Evolutionary conservation across 768 basidiomycete genomes (phyloP).

Genomic region (Chalciporus chontae): DNA sequence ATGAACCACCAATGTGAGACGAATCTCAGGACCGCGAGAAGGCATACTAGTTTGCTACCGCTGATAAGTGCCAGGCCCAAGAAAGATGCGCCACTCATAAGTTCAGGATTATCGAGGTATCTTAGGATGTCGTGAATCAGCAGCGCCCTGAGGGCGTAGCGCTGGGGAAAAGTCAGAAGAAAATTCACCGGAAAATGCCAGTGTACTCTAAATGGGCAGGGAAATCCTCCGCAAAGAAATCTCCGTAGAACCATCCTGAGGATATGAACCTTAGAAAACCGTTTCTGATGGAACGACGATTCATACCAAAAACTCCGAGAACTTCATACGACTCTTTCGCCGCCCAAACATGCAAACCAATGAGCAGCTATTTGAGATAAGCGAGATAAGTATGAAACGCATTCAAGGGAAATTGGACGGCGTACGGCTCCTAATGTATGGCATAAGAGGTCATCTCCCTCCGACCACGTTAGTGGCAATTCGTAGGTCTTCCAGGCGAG

Average conservation of each 20-base stretch:
- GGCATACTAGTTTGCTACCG: constrained; percentile 86
- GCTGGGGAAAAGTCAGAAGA: neutral
- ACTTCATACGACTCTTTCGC: constrained; percentile 89
- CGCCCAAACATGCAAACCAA: constrained; percentile 89
- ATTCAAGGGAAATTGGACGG: constrained; percentile 7
- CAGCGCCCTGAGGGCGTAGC: neutral
- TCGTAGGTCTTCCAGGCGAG: constrained; percentile 90
- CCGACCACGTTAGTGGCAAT: constrained; percentile 79
- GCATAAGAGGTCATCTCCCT: constrained; percentile 80
- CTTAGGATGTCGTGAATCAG: constrained; percentile 34
- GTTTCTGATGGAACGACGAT: neutral
- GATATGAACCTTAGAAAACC: neutral
- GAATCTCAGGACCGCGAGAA: constrained; percentile 80
- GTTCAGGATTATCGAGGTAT: constrained; percentile 92
- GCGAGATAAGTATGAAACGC: neutral
- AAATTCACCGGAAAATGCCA: constrained; percentile 84
- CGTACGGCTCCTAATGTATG: constrained; percentile 87
- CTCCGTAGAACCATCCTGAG: constrained; percentile 96
- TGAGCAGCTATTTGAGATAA: constrained; percentile 55
- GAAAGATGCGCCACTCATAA: constrained; percentile 94
- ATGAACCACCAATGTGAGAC: constrained; percentile 97
- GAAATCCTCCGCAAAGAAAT: constrained; percentile 95
- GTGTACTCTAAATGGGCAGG: constrained; percentile 90
- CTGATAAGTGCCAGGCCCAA: constrained; percentile 91
- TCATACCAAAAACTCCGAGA: constrained; percentile 84